Evolutionary conservation across 1,284 basidiomycete genomes (phyloP).

Genomic region (Cutaneotrichosporon daszewskae): DNA sequence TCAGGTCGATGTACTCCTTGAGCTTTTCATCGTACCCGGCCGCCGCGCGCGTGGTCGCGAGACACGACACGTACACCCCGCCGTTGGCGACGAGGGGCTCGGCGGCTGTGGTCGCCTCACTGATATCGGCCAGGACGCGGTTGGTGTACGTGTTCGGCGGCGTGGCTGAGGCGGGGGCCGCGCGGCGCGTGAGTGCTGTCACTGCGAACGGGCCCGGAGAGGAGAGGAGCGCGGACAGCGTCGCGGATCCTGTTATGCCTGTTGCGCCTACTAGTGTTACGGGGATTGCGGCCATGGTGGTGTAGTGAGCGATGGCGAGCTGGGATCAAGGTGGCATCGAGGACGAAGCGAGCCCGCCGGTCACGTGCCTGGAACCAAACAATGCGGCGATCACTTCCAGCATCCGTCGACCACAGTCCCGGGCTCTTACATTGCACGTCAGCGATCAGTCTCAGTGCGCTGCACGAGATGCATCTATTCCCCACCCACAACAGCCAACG

Average conservation of each 20-base stretch:
- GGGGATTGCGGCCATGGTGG: too few species aligned
- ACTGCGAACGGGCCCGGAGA: constrained; percentile 29
- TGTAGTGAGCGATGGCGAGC: too few species aligned
- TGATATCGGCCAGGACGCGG: constrained; percentile 20
- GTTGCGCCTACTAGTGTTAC: constrained; percentile 44
- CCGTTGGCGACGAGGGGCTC: constrained; percentile 15
- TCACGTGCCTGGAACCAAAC: too few species aligned
- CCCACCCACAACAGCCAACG: background rate
- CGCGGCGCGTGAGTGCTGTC: constrained; percentile 36
- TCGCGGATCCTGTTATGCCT: constrained; percentile 39
- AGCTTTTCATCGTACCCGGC: constrained; percentile 31
- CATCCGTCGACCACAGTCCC: background rate
- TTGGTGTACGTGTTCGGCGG: constrained; percentile 22
- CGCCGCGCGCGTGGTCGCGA: constrained; percentile 40
- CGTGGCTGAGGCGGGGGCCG: constrained; percentile 10
- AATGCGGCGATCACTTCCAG: too few species aligned
- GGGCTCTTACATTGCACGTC: too few species aligned
- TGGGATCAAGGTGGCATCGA: too few species aligned
- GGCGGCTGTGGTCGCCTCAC: too few species aligned
- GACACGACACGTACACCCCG: constrained; percentile 32
- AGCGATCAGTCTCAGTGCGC: too few species aligned
- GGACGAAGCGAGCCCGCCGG: too few species aligned
- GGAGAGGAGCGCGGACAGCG: constrained; percentile 27
- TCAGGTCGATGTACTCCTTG: constrained; percentile 36
- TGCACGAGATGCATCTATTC: too few species aligned